These are phyloP conservation scores for Candida gorgasii DNA, from an alignment of 805 yeast genomes.

Conservation along the genomic window DNA sequence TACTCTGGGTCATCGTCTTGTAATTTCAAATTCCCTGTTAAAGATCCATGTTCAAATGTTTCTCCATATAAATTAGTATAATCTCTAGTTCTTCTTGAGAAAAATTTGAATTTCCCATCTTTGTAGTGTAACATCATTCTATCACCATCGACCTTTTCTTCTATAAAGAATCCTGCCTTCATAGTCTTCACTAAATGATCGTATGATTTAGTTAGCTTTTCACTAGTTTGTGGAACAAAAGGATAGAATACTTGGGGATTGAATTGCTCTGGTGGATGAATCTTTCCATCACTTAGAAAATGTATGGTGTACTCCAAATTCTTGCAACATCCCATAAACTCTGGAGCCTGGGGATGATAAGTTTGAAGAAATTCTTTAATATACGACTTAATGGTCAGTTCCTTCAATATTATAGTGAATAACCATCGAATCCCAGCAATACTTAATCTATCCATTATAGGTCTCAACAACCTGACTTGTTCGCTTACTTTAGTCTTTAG, in stretches of 20 bases:
- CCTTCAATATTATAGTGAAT: constrained; percentile 63
- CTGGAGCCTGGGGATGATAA: constrained; percentile 82
- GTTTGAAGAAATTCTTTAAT: constrained; percentile 58
- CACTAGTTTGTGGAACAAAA: constrained; percentile 78
- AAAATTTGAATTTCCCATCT: constrained; percentile 46
- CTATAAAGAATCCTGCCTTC: constrained; percentile 55
- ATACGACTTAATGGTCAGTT: constrained; percentile 53
- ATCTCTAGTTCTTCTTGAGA: constrained; percentile 70
- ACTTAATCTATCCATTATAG: constrained; percentile 55
- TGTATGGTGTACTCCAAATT: constrained; percentile 59
- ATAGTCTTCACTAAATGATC: constrained; percentile 43
- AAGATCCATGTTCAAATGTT: constrained; percentile 47
- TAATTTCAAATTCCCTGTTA: constrained; percentile 49
- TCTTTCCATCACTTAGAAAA: constrained; percentile 47
- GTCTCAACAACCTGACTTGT: constrained; percentile 46
- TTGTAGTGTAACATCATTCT: constrained; percentile 75
- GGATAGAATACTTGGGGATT: constrained; percentile 49
- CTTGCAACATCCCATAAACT: constrained; percentile 63
- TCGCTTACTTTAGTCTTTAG: constrained; percentile 27
- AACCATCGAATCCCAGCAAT: constrained; percentile 68
- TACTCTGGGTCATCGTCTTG: background rate
- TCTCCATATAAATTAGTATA: constrained; percentile 71
- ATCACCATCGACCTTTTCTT: constrained; percentile 94
- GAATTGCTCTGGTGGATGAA: constrained; percentile 44
- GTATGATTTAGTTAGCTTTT: constrained; percentile 52